Evolutionary conservation across 2,329 filamentous ascomycete genomes (phyloP), one percentile per base, ranked within the genome.

Genomic region (Penicillium sp.): DNA sequence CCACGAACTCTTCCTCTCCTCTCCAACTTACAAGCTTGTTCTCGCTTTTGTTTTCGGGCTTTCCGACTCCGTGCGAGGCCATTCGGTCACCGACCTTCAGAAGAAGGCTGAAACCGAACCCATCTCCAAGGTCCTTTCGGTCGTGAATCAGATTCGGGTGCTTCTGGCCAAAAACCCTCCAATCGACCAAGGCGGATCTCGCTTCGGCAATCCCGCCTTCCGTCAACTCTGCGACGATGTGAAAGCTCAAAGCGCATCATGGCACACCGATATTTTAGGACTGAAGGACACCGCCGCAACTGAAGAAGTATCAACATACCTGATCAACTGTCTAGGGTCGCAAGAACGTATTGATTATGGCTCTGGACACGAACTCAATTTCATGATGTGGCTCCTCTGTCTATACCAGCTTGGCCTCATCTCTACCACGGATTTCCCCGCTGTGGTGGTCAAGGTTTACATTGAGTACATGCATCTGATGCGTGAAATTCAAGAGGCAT

Each of bases 301-400:
- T 45, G 75, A 81, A 3, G 94, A 99, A 70, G 78, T 89, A 5
- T 87, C 88, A 0, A 85, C 87, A 29, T 99, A 99, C 74, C 81
- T 99, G 32, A 77, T 83, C 59, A 84, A 96, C 67, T 88, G 89
- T 0, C 92, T 97, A 61, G 94, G 94, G 43, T 96, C 96, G 69
- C 83, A 87, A 42, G 83, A 84, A 48, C 85, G 93, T 39, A 94
- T 99, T 67, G 94, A 99, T 77, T 99, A 99, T 72, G 94, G 94
- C 47, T 97, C 92, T 0, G 94, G 94, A 2, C 94, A 99, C 73
- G 94, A 99, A 76, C 83, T 99, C 58, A 97, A 99, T 78, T 97
- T 99, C 75, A 81, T 93, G 72, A 88, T 96, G 69, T 99, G 93
- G 92, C 83, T 97, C 34, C 83, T 99, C n/a, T 96, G 91, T 68